Percentiles rank a stretch among this genome's conserved stretches.
These are phyloP conservation scores for Sporopachydermia lactativora DNA, from an alignment of 805 yeast species.

Conservation along the genomic window DNA sequence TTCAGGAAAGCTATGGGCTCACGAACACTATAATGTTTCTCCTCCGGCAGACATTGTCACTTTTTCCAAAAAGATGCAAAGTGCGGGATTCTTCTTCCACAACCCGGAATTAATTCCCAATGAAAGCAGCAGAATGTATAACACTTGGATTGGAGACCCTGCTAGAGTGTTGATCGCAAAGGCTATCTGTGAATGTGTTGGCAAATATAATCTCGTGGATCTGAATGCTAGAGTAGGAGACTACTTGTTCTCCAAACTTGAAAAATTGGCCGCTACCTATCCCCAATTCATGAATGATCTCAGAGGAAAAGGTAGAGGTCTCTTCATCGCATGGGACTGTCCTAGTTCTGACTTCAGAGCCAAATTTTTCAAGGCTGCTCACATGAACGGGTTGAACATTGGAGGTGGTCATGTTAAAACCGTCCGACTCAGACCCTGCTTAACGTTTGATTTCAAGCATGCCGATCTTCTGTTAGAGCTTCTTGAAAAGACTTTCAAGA, in stretches of 20 bases:
- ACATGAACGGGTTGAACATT: slow-evolving; percentile 40
- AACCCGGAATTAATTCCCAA: slow-evolving; percentile 45
- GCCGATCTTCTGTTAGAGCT: slow-evolving; percentile 39
- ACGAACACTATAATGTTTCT: slow-evolving; percentile 48
- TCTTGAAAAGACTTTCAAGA: slow-evolving; percentile 18
- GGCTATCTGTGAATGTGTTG: slow-evolving; percentile 41
- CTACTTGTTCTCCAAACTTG: slow-evolving; percentile 33
- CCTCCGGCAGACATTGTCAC: slow-evolving; percentile 58
- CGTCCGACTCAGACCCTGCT: slow-evolving; percentile 51
- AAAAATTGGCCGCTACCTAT: slow-evolving; percentile 20
- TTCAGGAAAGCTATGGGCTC: slow-evolving; percentile 62
- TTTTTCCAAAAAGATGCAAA: slow-evolving; percentile 59
- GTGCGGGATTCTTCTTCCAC: slow-evolving; percentile 57
- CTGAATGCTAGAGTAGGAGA: slow-evolving; percentile 38
- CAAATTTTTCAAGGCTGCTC: slow-evolving; percentile 36
- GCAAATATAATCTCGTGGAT: slow-evolving; percentile 32
- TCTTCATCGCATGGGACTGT: slow-evolving; percentile 54
- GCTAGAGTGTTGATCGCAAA: slow-evolving; percentile 54
- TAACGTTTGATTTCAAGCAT: slow-evolving; percentile 46
- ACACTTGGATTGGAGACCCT: slow-evolving; percentile 73
- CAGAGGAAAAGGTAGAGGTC: slow-evolving; percentile 51
- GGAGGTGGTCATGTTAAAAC: slow-evolving; percentile 54
- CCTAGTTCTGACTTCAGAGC: slow-evolving; percentile 31
- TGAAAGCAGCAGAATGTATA: slow-evolving; percentile 53
- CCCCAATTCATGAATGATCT: slow-evolving; percentile 31